phyloP scores from a whole-genome alignment of 176 grass and related monocot genomes.

The Coix lacrymajobi region DNA sequence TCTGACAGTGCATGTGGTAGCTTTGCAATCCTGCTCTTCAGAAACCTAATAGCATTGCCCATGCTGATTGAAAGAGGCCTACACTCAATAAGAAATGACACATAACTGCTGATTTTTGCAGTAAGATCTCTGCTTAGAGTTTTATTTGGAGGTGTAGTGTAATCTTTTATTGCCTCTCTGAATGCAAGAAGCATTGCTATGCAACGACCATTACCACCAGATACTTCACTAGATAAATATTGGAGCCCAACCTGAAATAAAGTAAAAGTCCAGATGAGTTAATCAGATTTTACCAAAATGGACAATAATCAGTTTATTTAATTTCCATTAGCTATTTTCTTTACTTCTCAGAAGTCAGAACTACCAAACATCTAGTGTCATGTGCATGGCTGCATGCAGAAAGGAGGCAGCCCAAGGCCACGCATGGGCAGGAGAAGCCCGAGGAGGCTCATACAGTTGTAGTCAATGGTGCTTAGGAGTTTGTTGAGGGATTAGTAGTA shows the following conservation, averaged over 20 bases:
- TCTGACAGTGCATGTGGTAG: conserved; percentile 61
- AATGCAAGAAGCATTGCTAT: conserved; percentile 96
- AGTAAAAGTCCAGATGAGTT: neutral
- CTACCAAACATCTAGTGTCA: neutral
- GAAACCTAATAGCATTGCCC: conserved; percentile 86
- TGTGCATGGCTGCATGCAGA: no score
- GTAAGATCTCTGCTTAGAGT: conserved; percentile 71
- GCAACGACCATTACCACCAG: conserved; percentile 86
- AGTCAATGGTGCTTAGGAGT: no score
- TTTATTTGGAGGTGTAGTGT: conserved; percentile 74
- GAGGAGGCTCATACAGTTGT: no score
- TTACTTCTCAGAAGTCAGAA: neutral
- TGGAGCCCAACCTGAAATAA: conserved; percentile 78
- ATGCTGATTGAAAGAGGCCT: conserved; percentile 93
- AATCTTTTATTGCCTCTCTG: conserved; percentile 77
- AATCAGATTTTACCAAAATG: conserved; percentile 18
- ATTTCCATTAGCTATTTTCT: neutral
- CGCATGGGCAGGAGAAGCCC: no score
- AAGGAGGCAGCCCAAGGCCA: no score
- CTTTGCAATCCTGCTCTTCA: conserved; percentile 80
- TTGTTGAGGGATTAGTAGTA: no score
- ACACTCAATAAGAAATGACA: conserved; percentile 92
- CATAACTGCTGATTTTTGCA: conserved; percentile 78
- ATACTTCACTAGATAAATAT: conserved; percentile 80
- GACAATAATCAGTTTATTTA: neutral